These are phyloP conservation scores for Stephanodiscus triporus DNA, from an alignment of 108 stramenopile genomes.

Conservation along the genomic window DNA sequence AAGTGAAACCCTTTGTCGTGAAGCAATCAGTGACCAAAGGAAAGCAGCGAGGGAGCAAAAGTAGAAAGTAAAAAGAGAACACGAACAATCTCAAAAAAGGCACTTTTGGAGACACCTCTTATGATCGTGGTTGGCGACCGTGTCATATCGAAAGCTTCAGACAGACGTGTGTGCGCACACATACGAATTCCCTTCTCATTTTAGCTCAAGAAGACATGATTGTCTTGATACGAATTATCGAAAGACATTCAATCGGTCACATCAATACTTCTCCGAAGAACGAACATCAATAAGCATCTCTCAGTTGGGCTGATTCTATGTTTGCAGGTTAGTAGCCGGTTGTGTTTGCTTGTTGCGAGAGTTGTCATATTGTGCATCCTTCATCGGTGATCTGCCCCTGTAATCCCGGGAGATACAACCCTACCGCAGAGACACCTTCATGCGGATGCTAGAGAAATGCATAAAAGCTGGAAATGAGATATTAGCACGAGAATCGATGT, in stretches of 20 bases:
- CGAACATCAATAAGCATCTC: not conserved
- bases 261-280: too few relatives aligned
- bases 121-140: too few relatives aligned
- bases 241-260: too few relatives aligned
- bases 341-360: not conserved
- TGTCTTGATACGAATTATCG: too few relatives aligned
- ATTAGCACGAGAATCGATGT: constrained; percentile 22
- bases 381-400: constrained; percentile 28
- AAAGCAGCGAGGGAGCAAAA: constrained; percentile 17
- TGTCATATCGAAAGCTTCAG: too few relatives aligned
- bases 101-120: too few relatives aligned
- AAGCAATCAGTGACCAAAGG: constrained; percentile 21
- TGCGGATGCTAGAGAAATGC: constrained; percentile 35
- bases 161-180: too few relatives aligned
- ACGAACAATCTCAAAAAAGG: too few relatives aligned
- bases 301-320: not conserved
- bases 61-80: constrained; percentile 2
- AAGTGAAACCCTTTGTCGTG: constrained; percentile 44
- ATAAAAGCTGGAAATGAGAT: constrained; percentile 30
- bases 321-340: constrained; percentile 15
- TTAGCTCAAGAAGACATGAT: too few relatives aligned
- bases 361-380: constrained; percentile 12
- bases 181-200: too few relatives aligned
- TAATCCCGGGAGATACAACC: not conserved
- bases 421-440: constrained; percentile 26